phyloP scores from a whole-genome alignment of 2,329 filamentous ascomycete species.

The Alternaria novae-zelandiae region DNA sequence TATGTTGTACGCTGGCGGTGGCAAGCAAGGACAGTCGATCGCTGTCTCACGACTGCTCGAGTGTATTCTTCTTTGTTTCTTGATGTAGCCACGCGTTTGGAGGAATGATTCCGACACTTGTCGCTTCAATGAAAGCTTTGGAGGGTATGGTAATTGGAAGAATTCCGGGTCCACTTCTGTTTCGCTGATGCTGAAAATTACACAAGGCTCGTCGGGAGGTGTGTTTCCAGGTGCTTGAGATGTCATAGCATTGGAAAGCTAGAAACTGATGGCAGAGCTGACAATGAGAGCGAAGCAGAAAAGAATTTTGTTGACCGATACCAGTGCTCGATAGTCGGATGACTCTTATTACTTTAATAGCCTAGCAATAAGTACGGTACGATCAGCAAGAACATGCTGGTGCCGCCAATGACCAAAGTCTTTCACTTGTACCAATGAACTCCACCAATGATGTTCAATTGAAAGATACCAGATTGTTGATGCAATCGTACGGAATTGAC shows the following conservation, averaged over 20 bases:
- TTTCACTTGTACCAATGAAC: background rate
- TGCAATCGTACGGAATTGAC: background rate
- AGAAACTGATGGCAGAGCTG: background rate
- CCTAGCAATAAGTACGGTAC: background rate
- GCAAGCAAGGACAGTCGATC: background rate
- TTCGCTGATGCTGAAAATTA: background rate
- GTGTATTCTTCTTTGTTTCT: slow-evolving; percentile 2
- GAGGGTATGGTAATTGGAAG: background rate
- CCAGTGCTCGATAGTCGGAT: background rate
- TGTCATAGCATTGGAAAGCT: background rate
- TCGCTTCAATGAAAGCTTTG: background rate
- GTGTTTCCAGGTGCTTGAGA: background rate
- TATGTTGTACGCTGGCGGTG: background rate
- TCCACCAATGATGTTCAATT: background rate
- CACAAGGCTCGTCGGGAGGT: background rate
- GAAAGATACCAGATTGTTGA: background rate
- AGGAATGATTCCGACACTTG: slow-evolving; percentile 1
- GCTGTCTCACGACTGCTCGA: background rate
- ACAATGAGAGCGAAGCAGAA: background rate
- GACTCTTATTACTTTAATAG: background rate
- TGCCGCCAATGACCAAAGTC: background rate
- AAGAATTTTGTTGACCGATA: background rate
- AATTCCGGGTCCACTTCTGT: background rate
- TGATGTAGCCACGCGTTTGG: background rate
- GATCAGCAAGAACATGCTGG: background rate